These are phyloP conservation scores for Immersiella caudata DNA, from an alignment of 495 filamentous ascomycete genomes.

Conservation along the genomic window DNA sequence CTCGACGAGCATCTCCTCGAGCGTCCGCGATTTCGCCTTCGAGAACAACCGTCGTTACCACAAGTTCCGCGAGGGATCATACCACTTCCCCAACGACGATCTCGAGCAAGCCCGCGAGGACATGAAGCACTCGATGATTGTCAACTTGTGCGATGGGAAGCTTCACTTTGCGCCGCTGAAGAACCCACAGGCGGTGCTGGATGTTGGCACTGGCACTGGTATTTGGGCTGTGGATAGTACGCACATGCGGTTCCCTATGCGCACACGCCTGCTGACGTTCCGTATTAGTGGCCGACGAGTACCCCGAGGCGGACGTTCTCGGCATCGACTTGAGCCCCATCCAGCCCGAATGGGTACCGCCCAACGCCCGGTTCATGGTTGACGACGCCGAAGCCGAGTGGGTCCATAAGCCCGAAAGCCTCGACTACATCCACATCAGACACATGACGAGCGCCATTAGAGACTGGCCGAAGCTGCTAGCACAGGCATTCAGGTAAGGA, in stretches of 20 bases:
- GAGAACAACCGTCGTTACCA: slow-evolving; percentile 62
- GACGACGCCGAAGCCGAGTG: slow-evolving; percentile 61
- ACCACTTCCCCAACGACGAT: slow-evolving; percentile 56
- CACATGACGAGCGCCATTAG: slow-evolving; percentile 54
- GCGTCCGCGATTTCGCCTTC: slow-evolving; percentile 44
- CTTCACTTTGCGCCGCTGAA: slow-evolving; percentile 54
- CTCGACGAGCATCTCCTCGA: slow-evolving; percentile 43
- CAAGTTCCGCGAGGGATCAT: slow-evolving; percentile 56
- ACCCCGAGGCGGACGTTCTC: slow-evolving; percentile 32
- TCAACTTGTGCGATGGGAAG: slow-evolving; percentile 40
- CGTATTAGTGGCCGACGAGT: slow-evolving; percentile 26
- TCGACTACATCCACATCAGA: slow-evolving; percentile 59
- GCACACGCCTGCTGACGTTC: not conserved
- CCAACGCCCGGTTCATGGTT: slow-evolving; percentile 60
- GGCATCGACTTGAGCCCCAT: slow-evolving; percentile 66
- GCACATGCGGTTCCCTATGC: not conserved
- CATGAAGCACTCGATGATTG: slow-evolving; percentile 53
- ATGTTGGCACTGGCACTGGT: slow-evolving; percentile 65
- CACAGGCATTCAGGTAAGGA: not conserved
- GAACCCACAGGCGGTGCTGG: slow-evolving; percentile 53
- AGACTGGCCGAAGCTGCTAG: slow-evolving; percentile 43
- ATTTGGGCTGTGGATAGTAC: slow-evolving; percentile 62
- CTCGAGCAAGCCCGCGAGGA: slow-evolving; percentile 63
- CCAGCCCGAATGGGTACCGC: slow-evolving; percentile 58
- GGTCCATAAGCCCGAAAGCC: slow-evolving; percentile 50